A percentile compares a stretch with the other conserved stretches of the same genome.
These are phyloP conservation scores for Trichoderma sp. DNA, from an alignment of 2,329 filamentous ascomycete genomes.

Conservation along the genomic window DNA sequence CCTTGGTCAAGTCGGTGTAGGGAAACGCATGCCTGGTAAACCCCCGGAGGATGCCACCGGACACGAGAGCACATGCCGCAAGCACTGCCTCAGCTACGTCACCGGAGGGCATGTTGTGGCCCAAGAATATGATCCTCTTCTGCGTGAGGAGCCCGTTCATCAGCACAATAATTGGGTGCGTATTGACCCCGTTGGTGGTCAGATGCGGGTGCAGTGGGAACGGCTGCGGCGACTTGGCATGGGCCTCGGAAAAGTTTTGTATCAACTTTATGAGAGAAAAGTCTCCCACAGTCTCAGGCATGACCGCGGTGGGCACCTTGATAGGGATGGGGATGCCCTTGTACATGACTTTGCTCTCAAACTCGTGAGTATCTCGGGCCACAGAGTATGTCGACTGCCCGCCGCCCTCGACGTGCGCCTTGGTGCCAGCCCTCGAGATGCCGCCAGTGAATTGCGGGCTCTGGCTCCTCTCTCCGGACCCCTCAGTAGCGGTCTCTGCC, in stretches of 20 bases:
- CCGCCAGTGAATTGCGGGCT: conserved; percentile 45
- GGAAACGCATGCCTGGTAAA: conserved; percentile 97
- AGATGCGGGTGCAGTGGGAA: conserved; percentile 88
- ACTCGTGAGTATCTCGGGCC: conserved; percentile 94
- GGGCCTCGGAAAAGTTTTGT: conserved; percentile 83
- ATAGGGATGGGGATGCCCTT: conserved; percentile 96
- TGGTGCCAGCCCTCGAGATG: conserved; percentile 61
- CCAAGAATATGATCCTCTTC: conserved; percentile 93
- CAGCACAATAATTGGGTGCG: conserved; percentile 92
- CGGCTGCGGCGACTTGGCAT: conserved; percentile 77
- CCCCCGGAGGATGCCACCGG: conserved; percentile 85
- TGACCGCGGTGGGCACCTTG: conserved; percentile 90
- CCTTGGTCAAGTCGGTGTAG: conserved; percentile 96
- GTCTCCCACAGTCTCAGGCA: conserved; percentile 94
- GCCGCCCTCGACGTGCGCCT: conserved; percentile 60
- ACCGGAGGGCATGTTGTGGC: conserved; percentile 90
- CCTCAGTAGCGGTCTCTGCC: conserved; percentile 42
- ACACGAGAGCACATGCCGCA: conserved; percentile 90
- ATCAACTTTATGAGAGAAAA: conserved; percentile 98
- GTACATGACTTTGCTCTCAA: conserved; percentile 92
- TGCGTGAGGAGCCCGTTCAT: conserved; percentile 94
- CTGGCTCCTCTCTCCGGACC: conserved; percentile 41
- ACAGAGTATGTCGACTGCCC: conserved; percentile 65
- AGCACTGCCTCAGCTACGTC: conserved; percentile 98
- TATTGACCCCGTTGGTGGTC: conserved; percentile 84